These are phyloP conservation scores for Ustilago bromivora DNA, from an alignment of 1,284 basidiomycete genomes.

Conservation along the genomic window DNA sequence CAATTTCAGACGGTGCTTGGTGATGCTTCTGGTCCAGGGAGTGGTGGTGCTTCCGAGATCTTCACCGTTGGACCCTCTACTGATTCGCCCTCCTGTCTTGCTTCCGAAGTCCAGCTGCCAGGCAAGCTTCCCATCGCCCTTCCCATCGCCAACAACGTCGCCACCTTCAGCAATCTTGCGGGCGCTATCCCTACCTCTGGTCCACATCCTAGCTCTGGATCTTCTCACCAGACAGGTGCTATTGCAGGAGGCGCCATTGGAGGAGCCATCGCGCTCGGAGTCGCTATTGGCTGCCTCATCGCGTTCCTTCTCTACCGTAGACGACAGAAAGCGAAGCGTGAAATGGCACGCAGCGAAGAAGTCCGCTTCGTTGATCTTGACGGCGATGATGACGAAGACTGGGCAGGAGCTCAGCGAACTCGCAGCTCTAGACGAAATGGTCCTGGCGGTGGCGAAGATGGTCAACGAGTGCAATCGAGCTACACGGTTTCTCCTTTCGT, in stretches of 20 bases:
- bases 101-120: constrained; percentile 16
- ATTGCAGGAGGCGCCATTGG: constrained; percentile 61
- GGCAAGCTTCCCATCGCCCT: constrained; percentile 22
- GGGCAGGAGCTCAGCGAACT: constrained; percentile 8
- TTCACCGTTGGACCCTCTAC: constrained; percentile 36
- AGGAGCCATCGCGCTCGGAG: constrained; percentile 51
- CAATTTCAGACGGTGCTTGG: constrained; percentile 52
- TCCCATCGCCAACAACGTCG: constrained; percentile 31
- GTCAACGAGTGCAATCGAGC: constrained; percentile 7
- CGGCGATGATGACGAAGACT: constrained; percentile 51
- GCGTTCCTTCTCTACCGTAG: constrained; percentile 51
- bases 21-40: constrained; percentile 49
- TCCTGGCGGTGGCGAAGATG: constrained; percentile 6
- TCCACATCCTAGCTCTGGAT: not conserved
- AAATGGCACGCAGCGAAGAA: constrained; percentile 52
- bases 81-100: constrained; percentile 26
- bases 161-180: constrained; percentile 43
- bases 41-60: constrained; percentile 50
- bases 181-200: constrained; percentile 42
- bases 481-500: constrained; percentile 54
- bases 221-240: constrained; percentile 33
- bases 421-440: constrained; percentile 17
- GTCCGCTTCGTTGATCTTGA: constrained; percentile 59
- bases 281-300: constrained; percentile 43
- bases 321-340: constrained; percentile 44